phyloP scores from a whole-genome alignment of 1,284 basidiomycete genomes.

The Schizopora paradoxa region DNA sequence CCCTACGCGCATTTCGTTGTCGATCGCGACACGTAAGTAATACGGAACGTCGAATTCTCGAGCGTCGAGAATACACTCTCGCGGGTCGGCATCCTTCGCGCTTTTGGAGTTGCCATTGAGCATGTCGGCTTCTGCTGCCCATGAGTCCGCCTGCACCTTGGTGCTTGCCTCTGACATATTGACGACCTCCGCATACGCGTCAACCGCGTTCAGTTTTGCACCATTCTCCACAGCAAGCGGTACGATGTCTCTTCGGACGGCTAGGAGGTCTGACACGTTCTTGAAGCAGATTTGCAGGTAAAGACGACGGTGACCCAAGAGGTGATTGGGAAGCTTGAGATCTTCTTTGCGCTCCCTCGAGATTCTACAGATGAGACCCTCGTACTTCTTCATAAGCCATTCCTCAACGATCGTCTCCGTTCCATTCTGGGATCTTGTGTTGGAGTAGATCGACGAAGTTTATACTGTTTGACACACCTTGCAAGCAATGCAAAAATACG shows the following conservation, averaged over 20 bases:
- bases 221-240: conserved; percentile 88
- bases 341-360: conserved; percentile 88
- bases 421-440: conserved; percentile 53
- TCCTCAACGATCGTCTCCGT: conserved; percentile 92
- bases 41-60: conserved; percentile 98
- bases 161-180: conserved; percentile 60
- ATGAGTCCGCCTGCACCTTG: conserved; percentile 67
- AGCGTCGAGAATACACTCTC: conserved; percentile 90
- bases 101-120: conserved; percentile 32
- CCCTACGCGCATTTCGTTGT: conserved; percentile 96
- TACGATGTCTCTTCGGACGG: conserved; percentile 83
- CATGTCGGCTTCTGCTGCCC: conserved; percentile 47
- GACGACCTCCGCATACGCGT: conserved; percentile 98
- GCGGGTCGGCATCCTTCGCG: conserved; percentile 69
- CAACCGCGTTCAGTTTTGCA: conserved; percentile 92
- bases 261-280: conserved; percentile 88
- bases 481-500: conserved; percentile 92
- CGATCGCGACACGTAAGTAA: conserved; percentile 96
- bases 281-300: conserved; percentile 89
- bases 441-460: neutral
- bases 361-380: conserved; percentile 79
- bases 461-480: conserved; percentile 46
- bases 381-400: conserved; percentile 92
- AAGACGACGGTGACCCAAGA: conserved; percentile 85
- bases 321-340: conserved; percentile 91